Conservation (phyloP, 345 rosid genomes). For the Lenwebbia sp. region DNA sequence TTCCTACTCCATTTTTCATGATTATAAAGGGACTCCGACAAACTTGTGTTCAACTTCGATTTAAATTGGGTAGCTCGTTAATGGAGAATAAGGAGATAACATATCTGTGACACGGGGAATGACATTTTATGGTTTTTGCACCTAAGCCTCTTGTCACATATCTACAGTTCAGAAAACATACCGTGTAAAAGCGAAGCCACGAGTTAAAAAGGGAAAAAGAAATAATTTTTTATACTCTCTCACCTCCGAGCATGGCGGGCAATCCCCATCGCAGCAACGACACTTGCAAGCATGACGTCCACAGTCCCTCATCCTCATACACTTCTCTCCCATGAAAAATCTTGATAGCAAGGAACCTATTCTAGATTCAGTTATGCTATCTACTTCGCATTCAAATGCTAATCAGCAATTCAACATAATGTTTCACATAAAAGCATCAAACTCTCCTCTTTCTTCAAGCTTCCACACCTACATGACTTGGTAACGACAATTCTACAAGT, state of each 20-base stretch:
- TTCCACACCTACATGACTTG: conserved; percentile 69
- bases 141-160: conserved; percentile 69
- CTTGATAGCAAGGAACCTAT: conserved; percentile 95
- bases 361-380: conserved; percentile 12
- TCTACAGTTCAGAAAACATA: conserved; percentile 28
- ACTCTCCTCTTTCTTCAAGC: conserved; percentile 63
- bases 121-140: conserved; percentile 88
- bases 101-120: conserved; percentile 82
- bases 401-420: not conserved
- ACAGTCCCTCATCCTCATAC: conserved; percentile 70
- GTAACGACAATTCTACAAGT: conserved; percentile 69
- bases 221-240: too few relatives aligned
- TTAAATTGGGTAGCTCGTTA: not conserved
- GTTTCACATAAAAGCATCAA: not conserved
- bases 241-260: too few relatives aligned
- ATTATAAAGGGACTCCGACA: not conserved
- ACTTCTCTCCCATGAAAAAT: conserved; percentile 81
- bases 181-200: not conserved
- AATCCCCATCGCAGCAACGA: conserved; percentile 89
- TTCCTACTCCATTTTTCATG: not conserved
- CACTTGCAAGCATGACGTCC: conserved; percentile 93
- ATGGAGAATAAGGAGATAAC: conserved; percentile 3
- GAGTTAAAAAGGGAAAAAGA: too few relatives aligned
- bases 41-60: not conserved
- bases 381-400: not conserved